Evolutionary conservation across 257 asterid species (phyloP).

Genomic region (Solanum ossicruentum): DNA sequence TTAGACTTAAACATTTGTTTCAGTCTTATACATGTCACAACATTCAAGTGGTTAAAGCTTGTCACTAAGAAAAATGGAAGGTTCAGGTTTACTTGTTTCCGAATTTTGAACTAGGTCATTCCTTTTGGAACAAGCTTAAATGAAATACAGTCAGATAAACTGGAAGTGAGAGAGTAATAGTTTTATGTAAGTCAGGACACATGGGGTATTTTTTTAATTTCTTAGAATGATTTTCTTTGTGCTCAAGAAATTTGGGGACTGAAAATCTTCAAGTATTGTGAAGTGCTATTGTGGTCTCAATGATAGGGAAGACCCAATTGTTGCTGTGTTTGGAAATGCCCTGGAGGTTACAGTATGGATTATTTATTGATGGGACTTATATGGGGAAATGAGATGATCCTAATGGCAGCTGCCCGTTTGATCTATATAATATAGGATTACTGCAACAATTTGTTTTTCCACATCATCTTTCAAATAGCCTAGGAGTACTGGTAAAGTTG

Average conservation of each 20-base stretch:
- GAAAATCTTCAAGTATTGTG: not conserved
- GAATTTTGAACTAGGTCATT: not conserved
- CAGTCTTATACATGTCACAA: not conserved
- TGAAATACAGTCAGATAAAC: not conserved
- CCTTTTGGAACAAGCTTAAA: not conserved
- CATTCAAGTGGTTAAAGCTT: not conserved
- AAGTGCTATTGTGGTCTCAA: not conserved
- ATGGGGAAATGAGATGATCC: not conserved
- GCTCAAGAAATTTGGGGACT: not conserved
- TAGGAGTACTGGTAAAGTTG: too few relatives aligned
- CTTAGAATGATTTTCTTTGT: not conserved
- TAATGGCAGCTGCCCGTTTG: not conserved
- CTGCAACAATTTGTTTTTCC: not conserved
- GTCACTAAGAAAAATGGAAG: not conserved
- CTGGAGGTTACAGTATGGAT: not conserved
- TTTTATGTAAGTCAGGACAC: not conserved
- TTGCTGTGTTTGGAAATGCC: not conserved
- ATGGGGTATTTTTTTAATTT: not conserved
- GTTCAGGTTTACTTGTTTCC: not conserved
- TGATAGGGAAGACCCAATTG: not conserved
- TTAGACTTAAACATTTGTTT: not conserved
- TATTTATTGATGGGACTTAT: not conserved
- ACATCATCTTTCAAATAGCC: not conserved
- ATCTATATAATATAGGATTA: not conserved
- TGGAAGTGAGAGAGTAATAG: not conserved